phyloP scores from a whole-genome alignment of 2,329 filamentous ascomycete genomes.

The Aureobasidium namibiae region DNA sequence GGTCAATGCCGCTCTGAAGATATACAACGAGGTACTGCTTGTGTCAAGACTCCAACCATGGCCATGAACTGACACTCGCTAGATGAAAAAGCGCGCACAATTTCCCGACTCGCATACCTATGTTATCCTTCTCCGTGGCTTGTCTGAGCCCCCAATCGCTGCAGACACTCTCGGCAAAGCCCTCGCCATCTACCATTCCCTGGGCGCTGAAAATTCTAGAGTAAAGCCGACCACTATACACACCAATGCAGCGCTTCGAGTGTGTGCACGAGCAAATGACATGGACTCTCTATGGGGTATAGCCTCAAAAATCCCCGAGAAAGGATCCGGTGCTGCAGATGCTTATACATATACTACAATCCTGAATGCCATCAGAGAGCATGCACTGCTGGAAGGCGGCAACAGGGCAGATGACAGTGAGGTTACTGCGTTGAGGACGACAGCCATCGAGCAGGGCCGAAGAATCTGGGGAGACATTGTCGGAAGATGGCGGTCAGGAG shows the following conservation, averaged over 20 bases:
- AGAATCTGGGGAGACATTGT: constrained; percentile 75
- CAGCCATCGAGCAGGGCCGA: constrained; percentile 57
- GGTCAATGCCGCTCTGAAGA: constrained; percentile 59
- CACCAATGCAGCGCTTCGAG: constrained; percentile 77
- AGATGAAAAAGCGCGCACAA: constrained; percentile 94
- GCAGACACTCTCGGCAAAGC: constrained; percentile 57
- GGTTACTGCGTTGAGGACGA: constrained; percentile 27
- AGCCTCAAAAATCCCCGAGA: constrained; percentile 60
- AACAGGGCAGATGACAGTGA: constrained; percentile 19
- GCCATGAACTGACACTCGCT: constrained; percentile 13
- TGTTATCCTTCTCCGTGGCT: constrained; percentile 71
- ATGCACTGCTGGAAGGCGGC: constrained; percentile 21
- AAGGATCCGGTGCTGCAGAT: constrained; percentile 56
- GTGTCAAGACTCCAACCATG: not conserved
- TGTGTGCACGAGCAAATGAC: constrained; percentile 66
- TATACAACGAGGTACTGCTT: constrained; percentile 77
- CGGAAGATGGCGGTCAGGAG: constrained; percentile 63
- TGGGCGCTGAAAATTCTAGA: constrained; percentile 54
- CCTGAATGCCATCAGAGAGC: constrained; percentile 61
- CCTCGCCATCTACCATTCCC: constrained; percentile 66
- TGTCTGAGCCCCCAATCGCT: constrained; percentile 52
- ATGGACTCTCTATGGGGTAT: constrained; percentile 75
- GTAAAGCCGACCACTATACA: constrained; percentile 72
- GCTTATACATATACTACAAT: constrained; percentile 72
- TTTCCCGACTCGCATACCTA: constrained; percentile 75